Conservation (phyloP, 2,329 filamentous ascomycete genomes). For the Aspergillus luchuensis region DNA sequence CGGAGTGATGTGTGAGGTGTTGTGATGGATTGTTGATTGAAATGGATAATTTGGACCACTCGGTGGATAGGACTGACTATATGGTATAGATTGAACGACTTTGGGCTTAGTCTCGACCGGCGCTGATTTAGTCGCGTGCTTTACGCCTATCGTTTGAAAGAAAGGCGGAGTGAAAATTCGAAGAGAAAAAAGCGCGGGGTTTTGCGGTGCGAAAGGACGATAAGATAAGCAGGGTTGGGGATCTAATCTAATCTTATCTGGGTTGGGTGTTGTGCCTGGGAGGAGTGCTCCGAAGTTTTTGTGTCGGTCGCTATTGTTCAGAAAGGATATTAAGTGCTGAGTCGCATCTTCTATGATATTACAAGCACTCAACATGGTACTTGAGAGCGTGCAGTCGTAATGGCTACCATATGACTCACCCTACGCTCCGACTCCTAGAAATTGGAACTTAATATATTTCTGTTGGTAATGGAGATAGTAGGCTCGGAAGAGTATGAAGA, state of each 20-base stretch:
- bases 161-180: neutral
- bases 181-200: neutral
- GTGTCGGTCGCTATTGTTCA: neutral
- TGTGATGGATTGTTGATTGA: neutral
- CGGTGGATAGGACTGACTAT: neutral
- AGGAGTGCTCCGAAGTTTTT: neutral
- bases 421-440: too few species aligned
- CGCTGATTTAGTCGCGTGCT: neutral
- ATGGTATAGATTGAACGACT: neutral
- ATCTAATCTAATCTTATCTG: slow-evolving; percentile 12
- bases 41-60: neutral
- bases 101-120: neutral
- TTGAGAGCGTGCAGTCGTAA: too few species aligned
- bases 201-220: neutral
- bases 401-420: too few species aligned
- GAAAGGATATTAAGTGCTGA: neutral
- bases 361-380: too few species aligned
- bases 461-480: too few species aligned
- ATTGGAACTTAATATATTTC: too few species aligned
- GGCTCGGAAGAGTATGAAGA: too few species aligned
- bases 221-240: neutral
- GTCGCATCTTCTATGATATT: too few species aligned
- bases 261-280: neutral
- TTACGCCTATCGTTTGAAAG: neutral
- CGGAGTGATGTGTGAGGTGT: neutral